phyloP scores from a whole-genome alignment of 208 protist species.

The Trypanosoma vivax region DNA sequence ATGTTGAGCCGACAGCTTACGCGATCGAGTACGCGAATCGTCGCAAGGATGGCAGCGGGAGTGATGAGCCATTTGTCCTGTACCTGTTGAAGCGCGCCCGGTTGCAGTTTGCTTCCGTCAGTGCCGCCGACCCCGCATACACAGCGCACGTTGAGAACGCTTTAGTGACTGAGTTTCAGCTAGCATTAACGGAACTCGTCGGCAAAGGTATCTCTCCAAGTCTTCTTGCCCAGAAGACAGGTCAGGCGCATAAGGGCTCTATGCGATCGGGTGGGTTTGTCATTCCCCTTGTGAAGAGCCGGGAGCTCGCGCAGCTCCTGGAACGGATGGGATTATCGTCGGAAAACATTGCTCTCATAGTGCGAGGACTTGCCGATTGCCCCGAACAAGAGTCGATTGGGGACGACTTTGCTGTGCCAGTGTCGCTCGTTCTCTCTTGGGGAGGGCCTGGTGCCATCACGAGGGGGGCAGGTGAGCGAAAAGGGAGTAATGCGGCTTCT shows the following conservation, averaged over 20 bases:
- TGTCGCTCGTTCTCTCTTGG: slow-evolving; percentile 67
- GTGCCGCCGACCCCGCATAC: slow-evolving; percentile 26
- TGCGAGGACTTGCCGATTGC: slow-evolving; percentile 64
- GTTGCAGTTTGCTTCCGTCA: slow-evolving; percentile 5
- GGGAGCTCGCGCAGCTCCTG: slow-evolving; percentile 54
- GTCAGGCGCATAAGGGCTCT: slow-evolving; percentile 33
- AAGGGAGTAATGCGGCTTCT: not conserved
- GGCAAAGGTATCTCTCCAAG: slow-evolving; percentile 57
- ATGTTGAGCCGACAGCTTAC: slow-evolving; percentile 59
- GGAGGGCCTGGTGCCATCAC: slow-evolving; percentile 28
- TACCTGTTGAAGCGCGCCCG: slow-evolving; percentile 54
- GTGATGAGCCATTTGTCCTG: slow-evolving; percentile 65
- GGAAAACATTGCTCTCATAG: slow-evolving; percentile 51
- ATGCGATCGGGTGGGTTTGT: slow-evolving; percentile 56
- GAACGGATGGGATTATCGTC: slow-evolving; percentile 45
- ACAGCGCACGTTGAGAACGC: slow-evolving; percentile 42
- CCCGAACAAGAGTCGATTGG: slow-evolving; percentile 56
- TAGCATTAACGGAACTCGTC: slow-evolving; percentile 54
- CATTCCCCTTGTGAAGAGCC: slow-evolving; percentile 50
- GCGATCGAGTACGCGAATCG: slow-evolving; percentile 40
- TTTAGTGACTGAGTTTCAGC: slow-evolving; percentile 44
- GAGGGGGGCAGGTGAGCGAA: slow-evolving; percentile 8
- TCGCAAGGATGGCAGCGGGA: slow-evolving; percentile 19
- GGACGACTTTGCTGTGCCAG: slow-evolving; percentile 68
- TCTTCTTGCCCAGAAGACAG: slow-evolving; percentile 40